phyloP scores from a whole-genome alignment of 345 rosid species.

The Syzygium jambos region DNA sequence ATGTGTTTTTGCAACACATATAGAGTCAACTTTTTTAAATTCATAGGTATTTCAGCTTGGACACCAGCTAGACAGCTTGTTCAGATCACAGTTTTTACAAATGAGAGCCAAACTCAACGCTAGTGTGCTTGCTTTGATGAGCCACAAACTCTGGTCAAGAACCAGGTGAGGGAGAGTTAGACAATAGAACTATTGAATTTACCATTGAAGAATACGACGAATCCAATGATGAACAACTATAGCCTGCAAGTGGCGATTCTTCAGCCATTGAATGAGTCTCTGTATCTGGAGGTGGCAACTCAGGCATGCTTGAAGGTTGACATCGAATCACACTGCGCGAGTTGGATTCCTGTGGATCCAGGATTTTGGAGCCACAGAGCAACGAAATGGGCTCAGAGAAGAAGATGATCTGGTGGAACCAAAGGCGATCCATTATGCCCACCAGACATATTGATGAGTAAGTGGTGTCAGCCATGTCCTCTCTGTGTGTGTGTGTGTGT shows the following conservation, averaged over 20 bases:
- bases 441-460: slow-evolving; percentile 18
- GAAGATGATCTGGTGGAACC: slow-evolving; percentile 44
- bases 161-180: neutral
- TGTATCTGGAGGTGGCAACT: neutral
- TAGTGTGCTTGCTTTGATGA: neutral
- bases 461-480: slow-evolving; percentile 20
- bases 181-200: neutral
- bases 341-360: neutral
- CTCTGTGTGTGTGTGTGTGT: neutral
- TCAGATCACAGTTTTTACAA: neutral
- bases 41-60: neutral
- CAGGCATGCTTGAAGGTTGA: neutral
- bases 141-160: neutral
- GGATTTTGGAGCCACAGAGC: slow-evolving; percentile 4
- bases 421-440: slow-evolving; percentile 48
- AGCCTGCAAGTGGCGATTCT: neutral
- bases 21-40: neutral
- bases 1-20: neutral
- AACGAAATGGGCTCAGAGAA: slow-evolving; percentile 12
- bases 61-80: neutral
- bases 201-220: neutral
- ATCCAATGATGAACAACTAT: neutral
- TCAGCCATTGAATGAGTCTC: neutral
- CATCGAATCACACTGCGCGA: neutral
- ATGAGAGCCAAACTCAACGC: neutral